Conservation (phyloP, 495 filamentous ascomycete genomes). For the Aspergillus sclerotioniger region DNA sequence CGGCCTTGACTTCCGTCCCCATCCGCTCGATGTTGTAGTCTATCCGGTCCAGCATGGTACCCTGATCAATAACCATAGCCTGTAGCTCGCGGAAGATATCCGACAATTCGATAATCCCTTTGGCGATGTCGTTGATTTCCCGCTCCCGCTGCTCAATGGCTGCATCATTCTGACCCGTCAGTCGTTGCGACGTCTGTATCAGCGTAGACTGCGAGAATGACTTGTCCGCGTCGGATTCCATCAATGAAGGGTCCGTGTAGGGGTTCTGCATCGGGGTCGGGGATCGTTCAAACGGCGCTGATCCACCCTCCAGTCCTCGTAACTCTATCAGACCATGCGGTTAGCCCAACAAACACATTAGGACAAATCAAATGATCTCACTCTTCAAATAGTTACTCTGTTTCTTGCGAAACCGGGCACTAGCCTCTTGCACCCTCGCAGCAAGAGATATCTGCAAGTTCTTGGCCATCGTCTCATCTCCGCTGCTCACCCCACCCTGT, state of each 20-base stretch:
- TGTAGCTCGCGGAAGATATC: constrained; percentile 97
- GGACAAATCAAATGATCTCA: constrained; percentile 35
- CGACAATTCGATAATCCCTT: constrained; percentile 93
- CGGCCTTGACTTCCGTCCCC: constrained; percentile 82
- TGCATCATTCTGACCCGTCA: constrained; percentile 73
- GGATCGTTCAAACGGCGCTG: constrained; percentile 59
- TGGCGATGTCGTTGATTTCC: constrained; percentile 97
- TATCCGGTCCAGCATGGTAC: constrained; percentile 94
- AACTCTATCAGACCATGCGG: constrained; percentile 59
- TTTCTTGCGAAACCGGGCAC: constrained; percentile 90
- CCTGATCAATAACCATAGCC: constrained; percentile 96
- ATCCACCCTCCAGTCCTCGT: constrained; percentile 68
- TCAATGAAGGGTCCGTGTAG: constrained; percentile 75
- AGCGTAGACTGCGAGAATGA: constrained; percentile 88
- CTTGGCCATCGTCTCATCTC: constrained; percentile 91
- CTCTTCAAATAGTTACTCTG: constrained; percentile 95
- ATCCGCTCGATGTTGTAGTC: constrained; percentile 97
- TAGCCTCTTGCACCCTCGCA: constrained; percentile 85
- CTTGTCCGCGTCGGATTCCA: constrained; percentile 88
- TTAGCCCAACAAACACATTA: constrained; percentile 8
- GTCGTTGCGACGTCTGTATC: constrained; percentile 67
- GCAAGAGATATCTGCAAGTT: constrained; percentile 94
- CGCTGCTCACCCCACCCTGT: constrained; percentile 64
- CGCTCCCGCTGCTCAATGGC: constrained; percentile 88
- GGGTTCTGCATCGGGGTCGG: constrained; percentile 64